Base-by-base conservation (phyloP, 768 basidiomycete species). In the Lactarius sp. region DNA sequence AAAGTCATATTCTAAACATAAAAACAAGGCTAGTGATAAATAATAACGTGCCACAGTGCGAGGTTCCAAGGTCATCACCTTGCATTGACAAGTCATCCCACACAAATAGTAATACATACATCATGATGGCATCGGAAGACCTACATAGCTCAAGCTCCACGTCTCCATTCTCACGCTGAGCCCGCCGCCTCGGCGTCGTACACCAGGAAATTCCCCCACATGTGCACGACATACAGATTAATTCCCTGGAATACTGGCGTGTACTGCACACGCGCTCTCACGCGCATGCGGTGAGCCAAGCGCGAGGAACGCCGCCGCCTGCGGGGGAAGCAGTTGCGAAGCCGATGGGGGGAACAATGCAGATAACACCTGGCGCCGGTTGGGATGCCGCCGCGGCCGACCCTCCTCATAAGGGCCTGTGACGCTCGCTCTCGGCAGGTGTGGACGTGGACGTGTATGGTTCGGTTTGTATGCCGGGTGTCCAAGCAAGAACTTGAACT, bases 81-180 rank as follows among this genome's bases (percentile, higher is more conserved):
- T 22, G 22, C 22, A 22, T 22, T 22, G 22, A 22, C 22, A 22
- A 22, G 2, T 2, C 22, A 22, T 22, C 22, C 22, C 22, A 22
- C n/a, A n/a, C n/a, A n/a, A n/a, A 22, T 22, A 22, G 2, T 22
- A 22, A 22, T 22, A 22, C 22, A 22, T 22, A 22, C 22, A 22
- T 22, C 22, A 22, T 22, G 22, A 22, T 22, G 22, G 22, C 22
- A 22, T 2, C 22, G 1, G 22, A 22, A 22, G 22, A 22, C 22
- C 22, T 22, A 68, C 65, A 12, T 66, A 68, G 46, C 67, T 66
- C 67, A 66, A 58, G 46, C 67, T 68, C 67, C 64, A 68, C 66
- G 66, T 68, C 57, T 68, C 66, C 34, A 60, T 60, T 46, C 59
- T 49, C 41, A 61, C 66, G 13, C 52, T 59, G 16, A 60, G 52